Conservation (phyloP, 768 basidiomycete genomes). For the Cystofilobasidium macerans region DNA sequence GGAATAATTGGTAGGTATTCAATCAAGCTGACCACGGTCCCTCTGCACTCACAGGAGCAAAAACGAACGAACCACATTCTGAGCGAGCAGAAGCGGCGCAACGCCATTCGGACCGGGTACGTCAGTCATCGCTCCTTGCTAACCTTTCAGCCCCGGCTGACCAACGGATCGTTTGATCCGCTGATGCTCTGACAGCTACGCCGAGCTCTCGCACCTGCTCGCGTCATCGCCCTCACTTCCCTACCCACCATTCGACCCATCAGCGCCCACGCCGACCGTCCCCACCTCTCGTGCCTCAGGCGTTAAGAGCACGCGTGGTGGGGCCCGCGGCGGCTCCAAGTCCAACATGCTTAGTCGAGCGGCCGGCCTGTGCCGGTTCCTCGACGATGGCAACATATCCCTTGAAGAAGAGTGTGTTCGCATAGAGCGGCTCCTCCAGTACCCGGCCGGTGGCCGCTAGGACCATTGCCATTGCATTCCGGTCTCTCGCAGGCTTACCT, state of each 20-base stretch:
- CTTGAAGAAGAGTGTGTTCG: constrained; percentile 53
- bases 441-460: too few species aligned
- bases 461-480: too few species aligned
- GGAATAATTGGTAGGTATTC: too few species aligned
- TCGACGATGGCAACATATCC: constrained; percentile 70
- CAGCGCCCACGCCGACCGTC: neutral
- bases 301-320: neutral
- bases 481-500: too few species aligned
- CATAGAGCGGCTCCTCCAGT: constrained; percentile 2
- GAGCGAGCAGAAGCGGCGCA: constrained; percentile 86
- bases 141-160: neutral
- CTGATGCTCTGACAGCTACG: constrained; percentile 5
- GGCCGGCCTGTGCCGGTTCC: constrained; percentile 70
- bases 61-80: constrained; percentile 87
- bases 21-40: neutral
- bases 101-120: constrained; percentile 79
- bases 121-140: neutral
- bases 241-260: neutral
- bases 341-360: constrained; percentile 79
- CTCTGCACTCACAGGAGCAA: constrained; percentile 34
- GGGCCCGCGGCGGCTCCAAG: constrained; percentile 45
- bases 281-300: neutral
- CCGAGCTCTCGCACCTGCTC: constrained; percentile 20
- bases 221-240: neutral
- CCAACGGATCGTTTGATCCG: too few species aligned